Evolutionary conservation across 306 rosid species (phyloP).

Genomic region (Gynostemma pentaphyllum): DNA sequence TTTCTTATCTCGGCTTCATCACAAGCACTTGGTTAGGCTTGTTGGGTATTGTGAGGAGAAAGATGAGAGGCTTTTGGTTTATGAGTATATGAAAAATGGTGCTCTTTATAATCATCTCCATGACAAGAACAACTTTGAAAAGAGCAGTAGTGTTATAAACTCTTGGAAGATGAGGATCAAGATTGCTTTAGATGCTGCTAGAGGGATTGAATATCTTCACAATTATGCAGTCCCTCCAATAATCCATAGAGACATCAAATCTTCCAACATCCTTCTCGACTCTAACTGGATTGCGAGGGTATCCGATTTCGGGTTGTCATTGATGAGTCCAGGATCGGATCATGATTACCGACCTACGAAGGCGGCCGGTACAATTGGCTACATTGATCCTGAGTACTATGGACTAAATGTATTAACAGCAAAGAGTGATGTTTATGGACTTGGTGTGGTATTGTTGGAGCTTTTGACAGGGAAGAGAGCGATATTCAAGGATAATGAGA

Average conservation of each 20-base stretch:
- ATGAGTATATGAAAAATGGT: constrained; percentile 85
- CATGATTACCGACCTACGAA: constrained; percentile 35
- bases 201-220: constrained; percentile 92
- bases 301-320: constrained; percentile 79
- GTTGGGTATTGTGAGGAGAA: constrained; percentile 82
- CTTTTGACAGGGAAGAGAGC: constrained; percentile 90
- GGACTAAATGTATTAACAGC: constrained; percentile 75
- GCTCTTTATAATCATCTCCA: constrained; percentile 74
- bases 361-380: constrained; percentile 82
- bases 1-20: constrained; percentile 80
- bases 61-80: constrained; percentile 75
- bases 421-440: constrained; percentile 89
- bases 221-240: constrained; percentile 90
- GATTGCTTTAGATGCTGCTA: constrained; percentile 69
- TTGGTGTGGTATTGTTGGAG: constrained; percentile 76
- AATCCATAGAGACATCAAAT: constrained; percentile 83
- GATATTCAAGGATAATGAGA: constrained; percentile 43
- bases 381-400: constrained; percentile 94
- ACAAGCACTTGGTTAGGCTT: constrained; percentile 78
- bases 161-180: constrained; percentile 85
- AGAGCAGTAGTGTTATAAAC: constrained; percentile 39
- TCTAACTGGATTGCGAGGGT: constrained; percentile 66
- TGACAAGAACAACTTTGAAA: constrained; percentile 51
- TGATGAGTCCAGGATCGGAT: constrained; percentile 58
- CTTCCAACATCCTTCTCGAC: constrained; percentile 76